These are phyloP conservation scores for Candida koratica DNA, from an alignment of 805 yeast species.

Conservation along the genomic window DNA sequence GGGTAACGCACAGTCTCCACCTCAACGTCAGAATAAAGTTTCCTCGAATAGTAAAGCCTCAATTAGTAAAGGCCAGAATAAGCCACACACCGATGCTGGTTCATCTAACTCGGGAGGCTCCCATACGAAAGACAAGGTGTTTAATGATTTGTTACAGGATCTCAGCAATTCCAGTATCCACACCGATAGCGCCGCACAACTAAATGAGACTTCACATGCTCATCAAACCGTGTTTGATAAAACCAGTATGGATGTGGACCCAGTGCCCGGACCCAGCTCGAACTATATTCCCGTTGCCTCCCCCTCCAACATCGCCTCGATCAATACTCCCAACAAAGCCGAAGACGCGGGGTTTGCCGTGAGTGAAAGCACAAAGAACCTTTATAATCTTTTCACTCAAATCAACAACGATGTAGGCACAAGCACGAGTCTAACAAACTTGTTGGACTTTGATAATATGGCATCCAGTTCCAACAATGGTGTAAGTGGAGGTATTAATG, in stretches of 20 bases:
- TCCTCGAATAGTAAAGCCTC: slow-evolving; percentile 11
- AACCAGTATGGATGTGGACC: slow-evolving; percentile 7
- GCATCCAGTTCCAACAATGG: slow-evolving; percentile 4
- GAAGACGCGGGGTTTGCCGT: slow-evolving; percentile 14
- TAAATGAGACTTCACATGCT: slow-evolving; percentile 10
- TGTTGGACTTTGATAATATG: slow-evolving; percentile 20
- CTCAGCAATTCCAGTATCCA: slow-evolving; percentile 16
- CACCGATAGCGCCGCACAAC: slow-evolving; percentile 14
- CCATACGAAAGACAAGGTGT: slow-evolving; percentile 13
- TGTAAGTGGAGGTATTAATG: slow-evolving; percentile 2
- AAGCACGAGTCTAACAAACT: slow-evolving; percentile 21
- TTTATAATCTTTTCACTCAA: slow-evolving; percentile 28
- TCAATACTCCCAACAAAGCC: slow-evolving; percentile 11
- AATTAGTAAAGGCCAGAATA: too few species aligned
- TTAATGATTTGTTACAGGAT: slow-evolving; percentile 14
- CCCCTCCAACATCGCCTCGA: slow-evolving; percentile 14
- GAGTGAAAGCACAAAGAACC: slow-evolving; percentile 29
- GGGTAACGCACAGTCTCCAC: neutral
- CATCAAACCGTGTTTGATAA: neutral
- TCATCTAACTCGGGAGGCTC: slow-evolving; percentile 4
- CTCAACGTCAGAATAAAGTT: slow-evolving; percentile 13
- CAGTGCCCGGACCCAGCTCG: slow-evolving; percentile 13
- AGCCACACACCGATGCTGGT: too few species aligned
- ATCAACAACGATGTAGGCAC: slow-evolving; percentile 22
- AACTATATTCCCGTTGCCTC: slow-evolving; percentile 13